Conservation (phyloP, 352 stramenopile species). For the Globisporangium nunn region DNA sequence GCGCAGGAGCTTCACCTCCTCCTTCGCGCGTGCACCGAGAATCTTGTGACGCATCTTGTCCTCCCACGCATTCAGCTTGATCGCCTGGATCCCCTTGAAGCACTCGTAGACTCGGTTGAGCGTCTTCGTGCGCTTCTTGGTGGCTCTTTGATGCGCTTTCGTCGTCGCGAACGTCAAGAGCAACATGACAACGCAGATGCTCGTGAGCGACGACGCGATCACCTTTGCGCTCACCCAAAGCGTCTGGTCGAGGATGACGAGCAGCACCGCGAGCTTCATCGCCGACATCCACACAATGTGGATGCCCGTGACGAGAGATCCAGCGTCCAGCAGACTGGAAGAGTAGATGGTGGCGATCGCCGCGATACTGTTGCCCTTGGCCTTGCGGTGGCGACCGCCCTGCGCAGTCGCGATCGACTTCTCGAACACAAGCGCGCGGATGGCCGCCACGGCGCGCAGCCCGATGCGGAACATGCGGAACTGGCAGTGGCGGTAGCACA, state of each 20-base stretch:
- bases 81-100: constrained; percentile 33
- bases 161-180: constrained; percentile 19
- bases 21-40: constrained; percentile 21
- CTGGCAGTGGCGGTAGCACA: constrained; percentile 25
- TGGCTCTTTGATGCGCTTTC: constrained; percentile 21
- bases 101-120: constrained; percentile 29
- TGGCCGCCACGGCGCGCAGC: constrained; percentile 23
- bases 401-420: constrained; percentile 26
- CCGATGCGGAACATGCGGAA: constrained; percentile 28
- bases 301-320: constrained; percentile 23
- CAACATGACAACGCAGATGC: constrained; percentile 20
- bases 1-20: constrained; percentile 21
- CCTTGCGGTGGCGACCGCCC: constrained; percentile 11
- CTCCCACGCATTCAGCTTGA: constrained; percentile 41
- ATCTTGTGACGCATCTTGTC: constrained; percentile 33
- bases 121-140: constrained; percentile 32
- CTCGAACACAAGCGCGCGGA: constrained; percentile 29
- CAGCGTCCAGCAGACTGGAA: constrained; percentile 26
- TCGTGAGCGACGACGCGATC: constrained; percentile 17
- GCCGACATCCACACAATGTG: constrained; percentile 30
- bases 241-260: constrained; percentile 21
- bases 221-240: constrained; percentile 21
- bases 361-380: constrained; percentile 25
- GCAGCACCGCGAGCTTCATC: constrained; percentile 21
- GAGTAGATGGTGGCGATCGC: constrained; percentile 35